Evolutionary conservation across 441 rosid genomes (phyloP).

Genomic region (Macaranga tanarius): DNA sequence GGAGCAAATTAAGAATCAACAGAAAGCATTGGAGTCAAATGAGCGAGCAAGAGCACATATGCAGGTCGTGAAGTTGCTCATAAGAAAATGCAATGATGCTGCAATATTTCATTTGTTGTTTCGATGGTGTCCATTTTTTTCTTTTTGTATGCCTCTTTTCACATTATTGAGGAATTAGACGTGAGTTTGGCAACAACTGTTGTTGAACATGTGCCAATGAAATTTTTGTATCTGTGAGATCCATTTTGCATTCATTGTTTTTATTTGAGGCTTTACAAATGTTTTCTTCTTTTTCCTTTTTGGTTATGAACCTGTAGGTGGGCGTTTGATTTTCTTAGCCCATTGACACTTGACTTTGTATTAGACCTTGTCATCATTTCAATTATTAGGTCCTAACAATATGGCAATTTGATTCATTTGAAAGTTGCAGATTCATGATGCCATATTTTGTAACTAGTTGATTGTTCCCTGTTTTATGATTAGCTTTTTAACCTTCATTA

Average conservation of each 20-base stretch:
- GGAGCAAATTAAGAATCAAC: conserved; percentile 86
- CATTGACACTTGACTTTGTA: neutral
- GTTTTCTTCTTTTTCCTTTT: neutral
- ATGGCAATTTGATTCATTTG: neutral
- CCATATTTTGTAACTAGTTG: neutral
- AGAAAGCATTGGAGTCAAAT: conserved; percentile 85
- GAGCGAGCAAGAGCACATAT: conserved; percentile 83
- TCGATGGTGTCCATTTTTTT: neutral
- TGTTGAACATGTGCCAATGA: neutral
- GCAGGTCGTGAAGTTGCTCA: conserved; percentile 58
- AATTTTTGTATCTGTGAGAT: neutral
- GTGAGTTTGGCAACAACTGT: neutral
- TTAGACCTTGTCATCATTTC: neutral
- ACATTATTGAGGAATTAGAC: neutral
- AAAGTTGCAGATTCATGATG: neutral
- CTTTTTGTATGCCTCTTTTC: neutral
- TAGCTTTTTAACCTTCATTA: neutral
- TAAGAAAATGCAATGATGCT: conserved; percentile 11
- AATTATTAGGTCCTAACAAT: conserved; percentile 10
- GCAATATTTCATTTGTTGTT: conserved; percentile 17
- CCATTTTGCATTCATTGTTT: neutral
- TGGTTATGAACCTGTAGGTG: neutral
- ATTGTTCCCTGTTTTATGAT: conserved; percentile 5
- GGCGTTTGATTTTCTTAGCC: neutral
- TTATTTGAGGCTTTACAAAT: neutral